Evolutionary conservation across 495 filamentous ascomycete species (phyloP).

Genomic region (Darksidea phi): DNA sequence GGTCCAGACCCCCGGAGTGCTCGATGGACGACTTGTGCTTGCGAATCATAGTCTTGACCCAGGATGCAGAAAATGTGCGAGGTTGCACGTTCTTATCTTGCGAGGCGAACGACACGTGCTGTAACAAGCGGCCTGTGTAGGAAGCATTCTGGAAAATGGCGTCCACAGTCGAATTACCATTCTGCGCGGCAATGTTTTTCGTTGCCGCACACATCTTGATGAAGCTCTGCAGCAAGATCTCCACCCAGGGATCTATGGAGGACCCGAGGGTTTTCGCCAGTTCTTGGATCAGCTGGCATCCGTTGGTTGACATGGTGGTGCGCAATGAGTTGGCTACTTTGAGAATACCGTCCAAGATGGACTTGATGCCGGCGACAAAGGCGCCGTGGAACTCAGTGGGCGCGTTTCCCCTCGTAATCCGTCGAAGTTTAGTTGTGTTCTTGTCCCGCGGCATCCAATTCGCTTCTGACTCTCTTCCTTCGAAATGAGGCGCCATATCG

Average conservation of each 20-base stretch:
- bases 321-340: conserved; percentile 83
- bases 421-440: conserved; percentile 68
- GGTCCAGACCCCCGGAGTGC: conserved; percentile 73
- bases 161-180: conserved; percentile 73
- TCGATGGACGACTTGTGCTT: conserved; percentile 81
- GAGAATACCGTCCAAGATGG: conserved; percentile 80
- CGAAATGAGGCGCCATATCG: conserved; percentile 77
- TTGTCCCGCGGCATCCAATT: conserved; percentile 90
- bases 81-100: conserved; percentile 91
- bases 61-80: conserved; percentile 72
- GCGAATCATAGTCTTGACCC: conserved; percentile 77
- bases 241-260: conserved; percentile 82
- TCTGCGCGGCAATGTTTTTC: conserved; percentile 84
- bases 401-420: conserved; percentile 79
- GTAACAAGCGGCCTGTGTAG: conserved; percentile 74
- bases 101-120: conserved; percentile 74
- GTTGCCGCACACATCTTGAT: conserved; percentile 83
- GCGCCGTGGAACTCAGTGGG: conserved; percentile 68
- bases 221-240: conserved; percentile 83
- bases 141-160: conserved; percentile 73
- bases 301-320: conserved; percentile 84
- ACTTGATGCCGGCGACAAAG: conserved; percentile 68
- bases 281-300: conserved; percentile 82
- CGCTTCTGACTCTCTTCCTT: conserved; percentile 83
- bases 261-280: conserved; percentile 72